These are phyloP conservation scores for Vinca major DNA, from an alignment of 305 asterid species.

Conservation along the genomic window DNA sequence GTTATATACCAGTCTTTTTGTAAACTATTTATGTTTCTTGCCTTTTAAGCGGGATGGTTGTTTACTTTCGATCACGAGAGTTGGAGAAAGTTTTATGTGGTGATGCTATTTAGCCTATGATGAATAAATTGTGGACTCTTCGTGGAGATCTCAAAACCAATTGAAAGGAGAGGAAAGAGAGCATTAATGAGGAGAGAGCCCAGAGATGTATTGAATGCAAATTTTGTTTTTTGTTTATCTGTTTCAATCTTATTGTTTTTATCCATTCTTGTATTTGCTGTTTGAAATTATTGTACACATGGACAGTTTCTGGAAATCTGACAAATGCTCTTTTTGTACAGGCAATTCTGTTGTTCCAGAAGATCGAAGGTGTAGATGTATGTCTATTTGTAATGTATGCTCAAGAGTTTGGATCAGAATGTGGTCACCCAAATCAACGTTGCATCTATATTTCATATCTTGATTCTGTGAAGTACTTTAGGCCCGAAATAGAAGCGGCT, in stretches of 20 bases:
- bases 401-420: slow-evolving; percentile 75
- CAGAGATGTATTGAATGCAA: background rate
- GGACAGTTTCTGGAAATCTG: slow-evolving; percentile 10
- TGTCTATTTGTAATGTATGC: slow-evolving; percentile 66
- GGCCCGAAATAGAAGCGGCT: slow-evolving; percentile 48
- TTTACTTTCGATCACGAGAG: background rate
- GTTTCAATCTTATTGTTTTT: background rate
- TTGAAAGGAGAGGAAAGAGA: background rate
- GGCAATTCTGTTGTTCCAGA: slow-evolving; percentile 71
- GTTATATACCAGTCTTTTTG: background rate
- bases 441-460: slow-evolving; percentile 66
- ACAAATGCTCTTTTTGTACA: slow-evolving; percentile 22
- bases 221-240: background rate
- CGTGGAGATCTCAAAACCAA: background rate
- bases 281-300: background rate
- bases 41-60: background rate
- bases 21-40: slow-evolving; percentile 5
- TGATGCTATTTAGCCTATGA: background rate
- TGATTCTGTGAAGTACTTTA: slow-evolving; percentile 68
- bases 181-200: background rate
- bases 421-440: slow-evolving; percentile 58
- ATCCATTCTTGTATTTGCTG: background rate
- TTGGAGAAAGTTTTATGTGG: background rate
- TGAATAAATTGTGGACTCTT: background rate
- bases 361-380: slow-evolving; percentile 59